phyloP scores from a whole-genome alignment of 306 rosid genomes.

The Quercus rubra region DNA sequence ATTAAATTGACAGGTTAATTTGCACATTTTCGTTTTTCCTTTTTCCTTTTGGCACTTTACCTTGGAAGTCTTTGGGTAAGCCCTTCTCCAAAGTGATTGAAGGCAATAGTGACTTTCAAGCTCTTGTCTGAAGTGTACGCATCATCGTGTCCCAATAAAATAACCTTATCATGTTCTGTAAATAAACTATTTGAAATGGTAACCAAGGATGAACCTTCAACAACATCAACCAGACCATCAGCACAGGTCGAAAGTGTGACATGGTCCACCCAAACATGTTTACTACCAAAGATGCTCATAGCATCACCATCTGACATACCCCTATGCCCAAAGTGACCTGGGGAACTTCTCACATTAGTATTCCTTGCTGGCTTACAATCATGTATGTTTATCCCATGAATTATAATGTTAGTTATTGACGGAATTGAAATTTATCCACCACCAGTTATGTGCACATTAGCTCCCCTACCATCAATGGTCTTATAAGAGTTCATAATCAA shows the following conservation, averaged over 20 bases:
- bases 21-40: background rate
- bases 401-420: constrained; percentile 72
- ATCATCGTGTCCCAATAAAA: constrained; percentile 91
- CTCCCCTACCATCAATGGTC: constrained; percentile 88
- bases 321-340: constrained; percentile 77
- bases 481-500: constrained; percentile 93
- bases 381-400: constrained; percentile 78
- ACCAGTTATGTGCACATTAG: constrained; percentile 87
- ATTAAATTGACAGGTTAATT: background rate
- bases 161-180: constrained; percentile 94
- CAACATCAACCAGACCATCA: constrained; percentile 81
- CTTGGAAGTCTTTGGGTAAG: constrained; percentile 96
- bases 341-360: constrained; percentile 77
- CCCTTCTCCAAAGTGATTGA: constrained; percentile 96
- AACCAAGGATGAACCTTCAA: constrained; percentile 73
- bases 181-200: constrained; percentile 90
- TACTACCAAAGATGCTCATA: constrained; percentile 85
- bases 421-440: constrained; percentile 95
- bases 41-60: constrained; percentile 37
- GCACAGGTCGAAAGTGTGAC: constrained; percentile 73
- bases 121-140: constrained; percentile 72
- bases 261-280: constrained; percentile 93
- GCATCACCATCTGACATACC: constrained; percentile 93
- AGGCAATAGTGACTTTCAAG: constrained; percentile 94
- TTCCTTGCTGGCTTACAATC: constrained; percentile 90